These are phyloP conservation scores for Botrytis fabae DNA, from an alignment of 2,329 filamentous ascomycete genomes.

Conservation along the genomic window DNA sequence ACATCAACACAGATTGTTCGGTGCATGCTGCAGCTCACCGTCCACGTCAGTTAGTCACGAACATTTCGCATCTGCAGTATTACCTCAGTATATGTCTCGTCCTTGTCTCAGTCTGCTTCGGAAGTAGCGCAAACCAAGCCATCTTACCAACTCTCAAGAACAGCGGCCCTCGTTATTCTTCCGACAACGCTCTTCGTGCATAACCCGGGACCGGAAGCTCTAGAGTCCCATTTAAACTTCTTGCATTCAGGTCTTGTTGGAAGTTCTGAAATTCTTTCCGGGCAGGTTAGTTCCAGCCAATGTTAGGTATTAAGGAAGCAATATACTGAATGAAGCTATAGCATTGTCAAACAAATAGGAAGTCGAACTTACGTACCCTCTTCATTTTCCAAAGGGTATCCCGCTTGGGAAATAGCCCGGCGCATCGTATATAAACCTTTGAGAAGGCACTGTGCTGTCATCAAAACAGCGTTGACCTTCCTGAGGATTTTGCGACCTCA, in stretches of 20 bases:
- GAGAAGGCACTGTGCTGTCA: conserved; percentile 26
- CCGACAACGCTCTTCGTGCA: conserved; percentile 18
- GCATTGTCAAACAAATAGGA: not conserved
- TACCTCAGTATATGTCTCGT: conserved; percentile 36
- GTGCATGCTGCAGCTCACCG: conserved; percentile 33
- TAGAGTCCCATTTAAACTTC: conserved; percentile 11
- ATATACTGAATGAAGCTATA: conserved; percentile 15
- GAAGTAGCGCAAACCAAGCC: conserved; percentile 29
- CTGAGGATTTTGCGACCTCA: conserved; percentile 25
- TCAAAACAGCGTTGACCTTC: conserved; percentile 29
- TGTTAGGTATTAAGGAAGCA: not conserved
- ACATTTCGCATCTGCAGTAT: conserved; percentile 37
- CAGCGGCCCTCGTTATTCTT: conserved; percentile 16
- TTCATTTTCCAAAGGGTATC: conserved; percentile 28
- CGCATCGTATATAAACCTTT: conserved; percentile 26
- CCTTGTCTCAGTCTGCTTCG: conserved; percentile 32
- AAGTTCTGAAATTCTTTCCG: not conserved
- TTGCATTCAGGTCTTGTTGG: not conserved
- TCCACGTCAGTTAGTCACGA: conserved; percentile 36
- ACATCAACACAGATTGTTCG: conserved; percentile 28
- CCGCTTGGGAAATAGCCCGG: conserved; percentile 23
- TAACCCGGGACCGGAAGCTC: conserved; percentile 7
- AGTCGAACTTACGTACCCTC: not conserved
- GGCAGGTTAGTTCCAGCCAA: conserved; percentile 10
- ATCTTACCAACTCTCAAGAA: conserved; percentile 16